Conservation (phyloP, 805 yeast species). For the Wickerhamiella siamensis region DNA sequence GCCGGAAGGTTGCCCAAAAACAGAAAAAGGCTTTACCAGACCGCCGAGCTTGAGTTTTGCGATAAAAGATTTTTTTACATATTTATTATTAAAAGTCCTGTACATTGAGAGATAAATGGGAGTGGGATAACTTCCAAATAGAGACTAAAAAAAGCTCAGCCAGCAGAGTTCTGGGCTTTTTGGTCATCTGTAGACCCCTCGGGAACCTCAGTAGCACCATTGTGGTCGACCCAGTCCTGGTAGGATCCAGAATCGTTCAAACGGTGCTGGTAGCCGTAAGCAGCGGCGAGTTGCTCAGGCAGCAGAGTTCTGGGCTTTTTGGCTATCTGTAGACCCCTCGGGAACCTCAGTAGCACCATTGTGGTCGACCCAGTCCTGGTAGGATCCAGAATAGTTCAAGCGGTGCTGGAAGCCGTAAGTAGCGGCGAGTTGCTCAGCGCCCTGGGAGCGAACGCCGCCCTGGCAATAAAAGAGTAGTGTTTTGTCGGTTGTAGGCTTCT, state of each 20-base stretch:
- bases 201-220: constrained; percentile 41
- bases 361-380: constrained; percentile 62
- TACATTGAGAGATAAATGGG: constrained; percentile 25
- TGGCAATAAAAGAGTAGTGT: constrained; percentile 81
- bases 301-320: constrained; percentile 50
- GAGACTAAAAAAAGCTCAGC: constrained; percentile 28
- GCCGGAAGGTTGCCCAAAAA: constrained; percentile 27
- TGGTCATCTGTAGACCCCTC: constrained; percentile 47
- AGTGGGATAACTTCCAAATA: constrained; percentile 18
- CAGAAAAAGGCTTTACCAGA: constrained; percentile 27
- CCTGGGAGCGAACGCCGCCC: constrained; percentile 82
- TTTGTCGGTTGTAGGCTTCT: constrained; percentile 57
- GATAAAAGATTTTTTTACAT: not conserved
- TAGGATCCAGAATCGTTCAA: constrained; percentile 81
- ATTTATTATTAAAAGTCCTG: constrained; percentile 29
- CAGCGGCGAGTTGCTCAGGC: constrained; percentile 82
- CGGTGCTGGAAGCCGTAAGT: constrained; percentile 78
- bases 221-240: constrained; percentile 59
- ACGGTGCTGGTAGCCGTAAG: constrained; percentile 74
- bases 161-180: constrained; percentile 56
- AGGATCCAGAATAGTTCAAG: constrained; percentile 77
- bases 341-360: constrained; percentile 39
- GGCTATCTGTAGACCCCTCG: constrained; percentile 29
- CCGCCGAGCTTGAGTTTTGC: constrained; percentile 19
- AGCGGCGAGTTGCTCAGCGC: constrained; percentile 82